Conservation (phyloP, 495 filamentous ascomycete species). For the Penicillium lagena region DNA sequence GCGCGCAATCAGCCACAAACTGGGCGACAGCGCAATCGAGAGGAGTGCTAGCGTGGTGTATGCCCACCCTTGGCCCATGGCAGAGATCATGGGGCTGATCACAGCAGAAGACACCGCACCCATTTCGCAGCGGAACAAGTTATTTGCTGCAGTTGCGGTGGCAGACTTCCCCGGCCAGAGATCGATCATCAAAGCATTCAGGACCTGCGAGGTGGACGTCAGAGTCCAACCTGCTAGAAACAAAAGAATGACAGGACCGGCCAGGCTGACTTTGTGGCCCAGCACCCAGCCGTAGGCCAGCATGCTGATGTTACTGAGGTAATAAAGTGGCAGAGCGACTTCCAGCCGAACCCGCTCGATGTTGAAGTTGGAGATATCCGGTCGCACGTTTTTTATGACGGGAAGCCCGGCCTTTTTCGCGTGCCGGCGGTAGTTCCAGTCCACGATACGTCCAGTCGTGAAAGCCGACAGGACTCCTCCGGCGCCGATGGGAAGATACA, state of each 20-base stretch:
- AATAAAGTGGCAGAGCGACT: conserved; percentile 35
- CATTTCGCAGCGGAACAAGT: conserved; percentile 60
- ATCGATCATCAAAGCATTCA: conserved; percentile 59
- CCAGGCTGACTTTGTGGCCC: conserved; percentile 28
- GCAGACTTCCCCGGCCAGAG: conserved; percentile 54
- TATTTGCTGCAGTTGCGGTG: conserved; percentile 64
- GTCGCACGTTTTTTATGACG: conserved; percentile 42
- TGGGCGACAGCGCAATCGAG: conserved; percentile 46
- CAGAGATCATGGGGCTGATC: conserved; percentile 58
- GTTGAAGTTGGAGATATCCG: conserved; percentile 51
- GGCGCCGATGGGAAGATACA: conserved; percentile 38
- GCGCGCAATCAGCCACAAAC: conserved; percentile 39
- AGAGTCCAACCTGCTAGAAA: conserved; percentile 53
- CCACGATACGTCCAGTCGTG: conserved; percentile 74
- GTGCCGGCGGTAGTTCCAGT: conserved; percentile 37
- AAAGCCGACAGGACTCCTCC: conserved; percentile 78
- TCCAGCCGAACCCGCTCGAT: conserved; percentile 59
- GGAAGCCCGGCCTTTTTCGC: conserved; percentile 35
- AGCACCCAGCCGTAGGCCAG: conserved; percentile 35
- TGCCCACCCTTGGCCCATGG: conserved; percentile 62
- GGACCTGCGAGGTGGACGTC: conserved; percentile 50
- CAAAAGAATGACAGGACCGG: conserved; percentile 43
- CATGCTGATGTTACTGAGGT: conserved; percentile 27
- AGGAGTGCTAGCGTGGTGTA: conserved; percentile 59
- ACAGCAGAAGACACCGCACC: conserved; percentile 63